phyloP scores from a whole-genome alignment of 192 early-diverging fungal species.

The Pilaira anomala region DNA sequence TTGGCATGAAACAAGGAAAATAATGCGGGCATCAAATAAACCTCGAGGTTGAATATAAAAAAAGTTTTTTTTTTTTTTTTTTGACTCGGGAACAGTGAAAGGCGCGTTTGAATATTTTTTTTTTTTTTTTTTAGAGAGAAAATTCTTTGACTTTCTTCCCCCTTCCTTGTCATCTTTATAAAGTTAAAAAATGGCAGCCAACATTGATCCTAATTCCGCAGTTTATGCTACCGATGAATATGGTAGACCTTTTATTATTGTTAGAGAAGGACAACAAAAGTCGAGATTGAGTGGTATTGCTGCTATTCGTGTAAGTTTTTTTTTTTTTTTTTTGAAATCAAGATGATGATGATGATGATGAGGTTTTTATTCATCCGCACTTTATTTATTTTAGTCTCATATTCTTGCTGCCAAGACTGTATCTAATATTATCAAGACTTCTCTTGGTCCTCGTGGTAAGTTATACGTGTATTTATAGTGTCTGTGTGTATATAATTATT shows the following conservation, averaged over 20 bases:
- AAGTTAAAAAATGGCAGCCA: slow-evolving; percentile 18
- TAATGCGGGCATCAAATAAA: no score
- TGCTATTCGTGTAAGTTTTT: slow-evolving; percentile 82
- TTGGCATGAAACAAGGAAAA: no score
- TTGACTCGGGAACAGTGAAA: no score
- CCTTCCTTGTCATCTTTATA: not conserved
- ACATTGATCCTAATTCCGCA: slow-evolving; percentile 48
- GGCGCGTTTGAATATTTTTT: no score
- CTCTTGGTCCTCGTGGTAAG: slow-evolving; percentile 92
- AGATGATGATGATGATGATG: not conserved
- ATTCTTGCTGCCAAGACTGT: slow-evolving; percentile 98
- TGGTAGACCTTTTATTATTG: slow-evolving; percentile 97
- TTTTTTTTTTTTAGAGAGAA: no score
- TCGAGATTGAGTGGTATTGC: slow-evolving; percentile 86
- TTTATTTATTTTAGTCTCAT: slow-evolving; percentile 67
- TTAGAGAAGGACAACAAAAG: slow-evolving; percentile 95
- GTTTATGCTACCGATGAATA: slow-evolving; percentile 97
- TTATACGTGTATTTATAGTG: not conserved
- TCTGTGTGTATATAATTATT: not conserved
- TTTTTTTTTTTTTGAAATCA: not conserved
- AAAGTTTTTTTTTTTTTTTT: no score
- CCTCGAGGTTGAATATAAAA: no score
- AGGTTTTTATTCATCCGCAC: no score
- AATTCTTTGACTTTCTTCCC: not conserved
- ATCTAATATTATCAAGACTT: slow-evolving; percentile 96